Percentiles rank a stretch among this genome's conserved stretches.
These are phyloP conservation scores for Puccinia hordei DNA, from an alignment of 1,284 basidiomycete genomes.

Conservation along the genomic window DNA sequence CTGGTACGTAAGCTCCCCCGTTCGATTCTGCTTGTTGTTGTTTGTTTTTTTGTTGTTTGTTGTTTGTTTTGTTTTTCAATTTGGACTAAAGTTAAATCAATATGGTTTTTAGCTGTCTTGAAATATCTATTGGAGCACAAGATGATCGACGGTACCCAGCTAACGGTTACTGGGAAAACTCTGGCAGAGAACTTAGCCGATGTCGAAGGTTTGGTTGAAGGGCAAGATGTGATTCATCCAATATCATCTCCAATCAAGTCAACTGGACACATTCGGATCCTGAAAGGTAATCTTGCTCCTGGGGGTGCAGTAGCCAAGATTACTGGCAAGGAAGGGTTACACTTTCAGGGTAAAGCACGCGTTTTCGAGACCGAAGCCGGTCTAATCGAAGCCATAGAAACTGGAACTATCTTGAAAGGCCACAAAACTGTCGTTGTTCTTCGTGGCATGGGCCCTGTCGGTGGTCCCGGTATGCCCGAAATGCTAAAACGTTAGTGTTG, in stretches of 20 bases:
- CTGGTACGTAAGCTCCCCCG: slow-evolving; percentile 56
- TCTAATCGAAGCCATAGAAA: slow-evolving; percentile 80
- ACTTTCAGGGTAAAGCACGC: slow-evolving; percentile 69
- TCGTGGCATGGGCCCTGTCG: slow-evolving; percentile 56
- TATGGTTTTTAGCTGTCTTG: slow-evolving; percentile 74
- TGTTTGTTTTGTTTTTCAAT: neutral
- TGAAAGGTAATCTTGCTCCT: slow-evolving; percentile 80
- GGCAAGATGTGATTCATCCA: slow-evolving; percentile 80
- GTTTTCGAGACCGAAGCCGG: slow-evolving; percentile 67
- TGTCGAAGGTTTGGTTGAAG: slow-evolving; percentile 66
- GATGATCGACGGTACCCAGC: slow-evolving; percentile 77
- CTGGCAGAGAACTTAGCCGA: slow-evolving; percentile 84
- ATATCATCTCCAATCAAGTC: slow-evolving; percentile 79
- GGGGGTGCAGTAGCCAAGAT: slow-evolving; percentile 84
- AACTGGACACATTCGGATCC: slow-evolving; percentile 83
- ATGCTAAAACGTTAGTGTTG: slow-evolving; percentile 57
- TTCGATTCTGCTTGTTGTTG: neutral
- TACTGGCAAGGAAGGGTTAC: slow-evolving; percentile 89
- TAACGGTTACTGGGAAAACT: slow-evolving; percentile 84
- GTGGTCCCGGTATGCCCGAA: slow-evolving; percentile 59
- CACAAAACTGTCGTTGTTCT: slow-evolving; percentile 69
- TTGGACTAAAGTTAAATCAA: too few relatives aligned
- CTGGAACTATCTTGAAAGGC: slow-evolving; percentile 79
- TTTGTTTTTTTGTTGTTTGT: neutral
- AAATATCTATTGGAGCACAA: slow-evolving; percentile 78